A percentile compares a stretch with the other conserved stretches of the same genome.
These are phyloP conservation scores for Wolfiporia cocos DNA, from an alignment of 1,284 basidiomycete genomes.

Conservation along the genomic window DNA sequence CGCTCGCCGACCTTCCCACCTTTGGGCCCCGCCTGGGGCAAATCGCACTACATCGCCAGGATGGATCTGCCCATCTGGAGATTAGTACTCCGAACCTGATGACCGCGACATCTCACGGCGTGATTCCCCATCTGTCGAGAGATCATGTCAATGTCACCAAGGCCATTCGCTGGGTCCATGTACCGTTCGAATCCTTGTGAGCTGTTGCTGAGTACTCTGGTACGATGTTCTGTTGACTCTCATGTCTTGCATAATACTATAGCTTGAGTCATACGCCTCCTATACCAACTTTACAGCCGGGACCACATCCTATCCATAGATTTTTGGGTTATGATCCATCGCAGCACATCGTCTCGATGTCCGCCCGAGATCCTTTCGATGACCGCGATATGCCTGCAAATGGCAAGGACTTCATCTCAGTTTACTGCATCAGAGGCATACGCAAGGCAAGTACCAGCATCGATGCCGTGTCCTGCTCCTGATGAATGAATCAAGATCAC, in stretches of 20 bases:
- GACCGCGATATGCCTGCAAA: slow-evolving; percentile 64
- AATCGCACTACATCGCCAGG: slow-evolving; percentile 11
- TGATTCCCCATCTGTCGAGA: slow-evolving; percentile 66
- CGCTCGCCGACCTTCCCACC: not conserved
- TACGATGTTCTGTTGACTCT: not conserved
- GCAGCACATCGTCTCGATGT: slow-evolving; percentile 51
- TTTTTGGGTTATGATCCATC: slow-evolving; percentile 49
- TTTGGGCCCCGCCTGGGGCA: slow-evolving; percentile 16
- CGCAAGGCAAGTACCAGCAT: slow-evolving; percentile 43
- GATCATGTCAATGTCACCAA: slow-evolving; percentile 47
- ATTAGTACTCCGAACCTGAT: slow-evolving; percentile 59
- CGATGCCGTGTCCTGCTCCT: not conserved
- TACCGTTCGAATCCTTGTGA: slow-evolving; percentile 78
- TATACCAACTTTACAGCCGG: slow-evolving; percentile 46
- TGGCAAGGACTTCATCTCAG: slow-evolving; percentile 48
- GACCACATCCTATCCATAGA: slow-evolving; percentile 45
- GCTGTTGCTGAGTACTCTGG: slow-evolving; percentile 11
- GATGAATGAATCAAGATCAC: slow-evolving; percentile 39
- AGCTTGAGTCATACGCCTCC: slow-evolving; percentile 62
- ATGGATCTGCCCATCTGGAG: slow-evolving; percentile 17
- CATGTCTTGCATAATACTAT: slow-evolving; percentile 4
- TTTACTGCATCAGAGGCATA: slow-evolving; percentile 61
- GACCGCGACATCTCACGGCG: slow-evolving; percentile 60
- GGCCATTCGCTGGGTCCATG: slow-evolving; percentile 55
- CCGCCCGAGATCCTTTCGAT: slow-evolving; percentile 61